Evolutionary conservation across 2,329 filamentous ascomycete genomes (phyloP).

Genomic region (Lanzia echinophila): DNA sequence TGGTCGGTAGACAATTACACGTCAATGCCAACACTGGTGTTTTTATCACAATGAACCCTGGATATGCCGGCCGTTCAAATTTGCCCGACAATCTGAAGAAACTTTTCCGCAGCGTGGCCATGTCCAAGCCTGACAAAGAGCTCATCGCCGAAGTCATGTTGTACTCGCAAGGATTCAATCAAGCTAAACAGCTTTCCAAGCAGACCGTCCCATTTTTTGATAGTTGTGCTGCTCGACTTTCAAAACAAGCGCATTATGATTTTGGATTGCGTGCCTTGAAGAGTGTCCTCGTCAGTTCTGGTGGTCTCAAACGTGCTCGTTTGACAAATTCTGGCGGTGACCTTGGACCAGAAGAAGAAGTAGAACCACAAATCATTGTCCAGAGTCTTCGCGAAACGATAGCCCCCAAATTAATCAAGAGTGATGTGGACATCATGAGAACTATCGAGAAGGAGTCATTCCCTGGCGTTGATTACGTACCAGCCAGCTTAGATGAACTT

Average conservation of each 20-base stretch:
- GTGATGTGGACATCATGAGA: conserved; percentile 84
- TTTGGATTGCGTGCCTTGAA: conserved; percentile 97
- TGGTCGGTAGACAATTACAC: conserved; percentile 81
- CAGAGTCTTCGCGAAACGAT: conserved; percentile 98
- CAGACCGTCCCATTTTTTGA: conserved; percentile 99
- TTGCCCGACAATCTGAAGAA: conserved; percentile 99
- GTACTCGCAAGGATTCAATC: conserved; percentile 97
- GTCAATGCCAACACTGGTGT: conserved; percentile 94
- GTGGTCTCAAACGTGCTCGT: conserved; percentile 84
- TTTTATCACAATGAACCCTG: conserved; percentile 99
- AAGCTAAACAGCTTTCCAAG: conserved; percentile 87
- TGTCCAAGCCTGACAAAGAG: conserved; percentile 99
- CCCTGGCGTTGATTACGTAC: conserved; percentile 87
- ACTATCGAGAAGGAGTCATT: conserved; percentile 79
- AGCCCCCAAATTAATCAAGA: conserved; percentile 89
- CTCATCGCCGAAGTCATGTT: conserved; percentile 99
- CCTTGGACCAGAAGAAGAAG: conserved; percentile 59
- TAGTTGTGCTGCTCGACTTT: conserved; percentile 70
- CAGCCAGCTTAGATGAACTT: conserved; percentile 75
- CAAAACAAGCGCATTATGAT: conserved; percentile 98
- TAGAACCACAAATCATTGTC: conserved; percentile 96
- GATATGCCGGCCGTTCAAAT: conserved; percentile 96
- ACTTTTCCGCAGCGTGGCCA: conserved; percentile 96
- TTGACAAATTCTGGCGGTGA: conserved; percentile 52
- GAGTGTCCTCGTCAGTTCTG: conserved; percentile 96